Evolutionary conservation across 768 basidiomycete genomes (phyloP).

Genomic region (Lactarius indigo): DNA sequence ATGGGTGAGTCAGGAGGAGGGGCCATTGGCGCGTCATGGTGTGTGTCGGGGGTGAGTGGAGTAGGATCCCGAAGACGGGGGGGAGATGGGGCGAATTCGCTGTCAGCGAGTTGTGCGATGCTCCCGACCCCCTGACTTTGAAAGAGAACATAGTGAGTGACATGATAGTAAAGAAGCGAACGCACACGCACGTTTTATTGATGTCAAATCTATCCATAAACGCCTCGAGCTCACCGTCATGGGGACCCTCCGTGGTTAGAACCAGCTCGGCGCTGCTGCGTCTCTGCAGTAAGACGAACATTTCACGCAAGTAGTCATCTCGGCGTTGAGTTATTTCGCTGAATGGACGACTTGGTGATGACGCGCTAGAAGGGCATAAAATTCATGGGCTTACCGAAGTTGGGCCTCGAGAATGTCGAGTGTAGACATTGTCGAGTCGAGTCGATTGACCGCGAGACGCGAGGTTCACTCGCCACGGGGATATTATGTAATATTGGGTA

Average conservation of each 20-base stretch:
- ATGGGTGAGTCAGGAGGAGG: conserved; percentile 26
- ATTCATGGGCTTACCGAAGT: conserved; percentile 17
- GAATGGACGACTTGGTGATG: not conserved
- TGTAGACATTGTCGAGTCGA: conserved; percentile 14
- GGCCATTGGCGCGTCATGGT: conserved; percentile 4
- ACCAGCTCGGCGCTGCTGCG: conserved; percentile 45
- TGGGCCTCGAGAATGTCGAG: conserved; percentile 13
- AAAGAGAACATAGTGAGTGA: conserved; percentile 12
- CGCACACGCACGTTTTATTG: conserved; percentile 42
- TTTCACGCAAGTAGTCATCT: conserved; percentile 67
- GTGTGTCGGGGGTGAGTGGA: conserved; percentile 6
- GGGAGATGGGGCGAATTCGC: conserved; percentile 26
- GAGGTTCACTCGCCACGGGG: not conserved
- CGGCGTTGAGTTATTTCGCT: conserved; percentile 63
- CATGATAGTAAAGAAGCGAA: not conserved
- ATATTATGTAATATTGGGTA: conserved; percentile 22
- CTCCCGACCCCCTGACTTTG: conserved; percentile 36
- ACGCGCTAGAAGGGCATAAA: not conserved
- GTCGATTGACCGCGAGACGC: not conserved
- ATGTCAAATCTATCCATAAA: conserved; percentile 61
- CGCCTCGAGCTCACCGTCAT: conserved; percentile 38
- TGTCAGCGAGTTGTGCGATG: conserved; percentile 28
- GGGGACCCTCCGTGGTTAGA: conserved; percentile 40
- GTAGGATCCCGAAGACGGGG: conserved; percentile 17
- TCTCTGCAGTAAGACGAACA: conserved; percentile 62